Conservation (phyloP, 2,329 filamentous ascomycete species). For the Cladosporium halotolerans region DNA sequence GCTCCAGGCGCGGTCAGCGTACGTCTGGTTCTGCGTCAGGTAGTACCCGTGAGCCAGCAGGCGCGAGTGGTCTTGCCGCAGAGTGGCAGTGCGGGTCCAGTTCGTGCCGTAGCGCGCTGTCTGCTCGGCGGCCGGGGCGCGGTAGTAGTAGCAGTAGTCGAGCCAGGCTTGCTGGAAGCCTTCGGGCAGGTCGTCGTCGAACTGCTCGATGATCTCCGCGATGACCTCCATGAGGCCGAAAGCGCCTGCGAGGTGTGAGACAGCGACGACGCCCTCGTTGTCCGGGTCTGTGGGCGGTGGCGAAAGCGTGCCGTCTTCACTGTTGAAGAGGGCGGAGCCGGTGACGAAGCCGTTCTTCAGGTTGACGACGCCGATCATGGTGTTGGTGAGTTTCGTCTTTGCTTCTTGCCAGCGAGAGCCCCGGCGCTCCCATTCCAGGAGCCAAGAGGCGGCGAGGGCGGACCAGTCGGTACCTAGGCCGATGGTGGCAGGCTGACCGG, state of each 20-base stretch:
- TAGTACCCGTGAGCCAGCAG: slow-evolving; percentile 50
- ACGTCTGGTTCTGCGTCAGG: slow-evolving; percentile 39
- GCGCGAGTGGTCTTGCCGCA: slow-evolving; percentile 54
- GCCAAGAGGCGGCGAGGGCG: slow-evolving; percentile 51
- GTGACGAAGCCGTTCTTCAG: slow-evolving; percentile 56
- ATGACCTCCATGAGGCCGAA: slow-evolving; percentile 56
- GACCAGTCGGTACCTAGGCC: slow-evolving; percentile 56
- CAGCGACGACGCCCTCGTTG: slow-evolving; percentile 46
- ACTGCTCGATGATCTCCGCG: slow-evolving; percentile 49
- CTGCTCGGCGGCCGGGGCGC: slow-evolving; percentile 46
- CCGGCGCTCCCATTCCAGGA: slow-evolving; percentile 55
- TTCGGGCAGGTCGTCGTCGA: slow-evolving; percentile 39
- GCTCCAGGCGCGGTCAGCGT: slow-evolving; percentile 48
- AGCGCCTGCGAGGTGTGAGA: slow-evolving; percentile 52
- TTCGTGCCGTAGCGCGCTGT: slow-evolving; percentile 45
- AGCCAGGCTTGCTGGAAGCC: slow-evolving; percentile 52
- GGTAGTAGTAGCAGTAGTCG: slow-evolving; percentile 56
- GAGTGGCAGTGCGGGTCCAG: slow-evolving; percentile 37
- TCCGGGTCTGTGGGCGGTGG: slow-evolving; percentile 49
- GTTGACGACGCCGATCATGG: slow-evolving; percentile 46
- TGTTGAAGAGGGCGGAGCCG: slow-evolving; percentile 48
- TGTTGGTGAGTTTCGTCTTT: slow-evolving; percentile 44
- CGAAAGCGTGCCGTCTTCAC: slow-evolving; percentile 43
- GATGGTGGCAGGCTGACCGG: slow-evolving; percentile 41
- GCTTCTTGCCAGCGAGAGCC: slow-evolving; percentile 50